Percentiles rank a stretch among this genome's conserved stretches.
phyloP scores from a whole-genome alignment of 768 basidiomycete genomes.

The Russula griseocarnosa region DNA sequence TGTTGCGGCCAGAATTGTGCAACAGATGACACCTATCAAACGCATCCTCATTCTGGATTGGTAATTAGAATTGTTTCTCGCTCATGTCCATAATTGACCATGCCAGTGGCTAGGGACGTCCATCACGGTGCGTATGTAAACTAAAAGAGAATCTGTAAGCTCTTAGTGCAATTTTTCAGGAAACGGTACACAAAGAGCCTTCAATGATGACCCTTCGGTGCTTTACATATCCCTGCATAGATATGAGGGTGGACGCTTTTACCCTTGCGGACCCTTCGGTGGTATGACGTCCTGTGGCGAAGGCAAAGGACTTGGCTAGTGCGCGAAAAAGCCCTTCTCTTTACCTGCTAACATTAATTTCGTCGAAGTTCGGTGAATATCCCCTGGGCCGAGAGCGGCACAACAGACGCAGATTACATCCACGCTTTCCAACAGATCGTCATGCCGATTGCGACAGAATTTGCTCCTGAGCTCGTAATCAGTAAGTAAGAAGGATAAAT shows the following conservation, averaged over 20 bases:
- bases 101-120: slow-evolving; percentile 65
- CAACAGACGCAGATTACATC: slow-evolving; percentile 94
- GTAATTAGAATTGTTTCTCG: slow-evolving; percentile 44
- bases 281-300: slow-evolving; percentile 82
- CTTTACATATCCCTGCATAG: slow-evolving; percentile 94
- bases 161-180: slow-evolving; percentile 45
- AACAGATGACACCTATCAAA: slow-evolving; percentile 63
- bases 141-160: background rate
- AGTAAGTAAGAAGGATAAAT: slow-evolving; percentile 49
- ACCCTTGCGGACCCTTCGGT: slow-evolving; percentile 91
- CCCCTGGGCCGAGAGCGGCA: slow-evolving; percentile 85
- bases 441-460: slow-evolving; percentile 97
- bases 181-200: slow-evolving; percentile 95
- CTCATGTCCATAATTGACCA: slow-evolving; percentile 5
- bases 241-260: slow-evolving; percentile 87
- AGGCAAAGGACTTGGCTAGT: slow-evolving; percentile 83
- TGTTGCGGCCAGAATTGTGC: slow-evolving; percentile 81
- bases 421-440: slow-evolving; percentile 94
- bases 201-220: slow-evolving; percentile 87
- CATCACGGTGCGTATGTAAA: slow-evolving; percentile 67
- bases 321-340: slow-evolving; percentile 34
- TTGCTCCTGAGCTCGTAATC: slow-evolving; percentile 92
- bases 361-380: slow-evolving; percentile 82
- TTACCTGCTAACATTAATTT: slow-evolving; percentile 19
- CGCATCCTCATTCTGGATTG: slow-evolving; percentile 93